Evolutionary conservation across 164 flowering plant genomes (phyloP).

Genomic region (Magnolia changhungtana): DNA sequence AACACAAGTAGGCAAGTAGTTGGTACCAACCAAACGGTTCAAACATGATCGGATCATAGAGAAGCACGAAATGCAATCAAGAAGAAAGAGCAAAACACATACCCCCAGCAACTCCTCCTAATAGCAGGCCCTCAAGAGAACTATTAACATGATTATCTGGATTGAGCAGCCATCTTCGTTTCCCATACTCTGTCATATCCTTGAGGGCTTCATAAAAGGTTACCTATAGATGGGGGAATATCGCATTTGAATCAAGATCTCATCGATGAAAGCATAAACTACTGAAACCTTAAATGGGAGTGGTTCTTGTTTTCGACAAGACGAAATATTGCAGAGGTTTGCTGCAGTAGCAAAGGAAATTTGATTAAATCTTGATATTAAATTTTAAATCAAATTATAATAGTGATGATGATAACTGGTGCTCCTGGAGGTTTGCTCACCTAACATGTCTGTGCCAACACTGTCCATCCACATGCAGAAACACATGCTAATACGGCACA

Average conservation of each 20-base stretch:
- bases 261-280: neutral
- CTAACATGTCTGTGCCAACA: no score
- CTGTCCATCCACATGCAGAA: no score
- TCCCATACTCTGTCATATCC: constrained; percentile 62
- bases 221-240: constrained; percentile 41
- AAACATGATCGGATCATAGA: neutral
- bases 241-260: neutral
- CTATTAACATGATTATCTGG: constrained; percentile 30
- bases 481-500: no score
- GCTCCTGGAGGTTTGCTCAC: no score
- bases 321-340: no score
- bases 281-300: no score
- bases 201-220: constrained; percentile 80
- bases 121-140: constrained; percentile 69
- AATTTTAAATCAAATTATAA: no score
- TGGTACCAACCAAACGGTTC: neutral
- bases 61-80: neutral
- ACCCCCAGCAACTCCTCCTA: constrained; percentile 97
- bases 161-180: constrained; percentile 40
- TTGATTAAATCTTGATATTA: no score
- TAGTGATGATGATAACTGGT: no score
- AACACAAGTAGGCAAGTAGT: neutral
- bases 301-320: neutral
- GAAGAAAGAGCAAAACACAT: constrained; percentile 24
- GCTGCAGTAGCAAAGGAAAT: no score